These are phyloP conservation scores for Penicillium manginii DNA, from an alignment of 495 filamentous ascomycete genomes.

Conservation along the genomic window DNA sequence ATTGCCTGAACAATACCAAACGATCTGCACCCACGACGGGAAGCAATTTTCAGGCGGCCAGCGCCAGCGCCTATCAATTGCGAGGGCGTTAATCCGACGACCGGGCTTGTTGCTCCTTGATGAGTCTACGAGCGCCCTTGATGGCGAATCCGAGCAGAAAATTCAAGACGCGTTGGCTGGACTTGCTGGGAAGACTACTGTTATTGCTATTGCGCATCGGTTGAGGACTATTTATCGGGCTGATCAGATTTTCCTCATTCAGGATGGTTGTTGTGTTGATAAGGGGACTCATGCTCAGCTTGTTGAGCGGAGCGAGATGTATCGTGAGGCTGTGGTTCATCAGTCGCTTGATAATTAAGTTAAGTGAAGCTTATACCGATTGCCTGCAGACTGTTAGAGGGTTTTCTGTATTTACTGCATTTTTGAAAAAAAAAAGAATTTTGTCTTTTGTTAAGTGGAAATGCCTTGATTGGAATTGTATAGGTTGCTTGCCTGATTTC, in stretches of 20 bases:
- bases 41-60: constrained; percentile 75
- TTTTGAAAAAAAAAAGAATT: too few relatives aligned
- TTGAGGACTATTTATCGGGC: constrained; percentile 73
- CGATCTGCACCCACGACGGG: constrained; percentile 65
- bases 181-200: constrained; percentile 71
- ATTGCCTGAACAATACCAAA: constrained; percentile 66
- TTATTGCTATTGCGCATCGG: constrained; percentile 79
- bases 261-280: constrained; percentile 67
- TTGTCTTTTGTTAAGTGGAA: too few relatives aligned
- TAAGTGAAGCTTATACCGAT: too few relatives aligned
- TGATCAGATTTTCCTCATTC: constrained; percentile 75
- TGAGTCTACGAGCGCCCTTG: constrained; percentile 75
- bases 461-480: too few relatives aligned
- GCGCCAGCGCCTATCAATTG: constrained; percentile 77
- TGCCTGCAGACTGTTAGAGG: too few relatives aligned
- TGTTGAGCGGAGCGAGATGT: constrained; percentile 59
- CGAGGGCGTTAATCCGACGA: constrained; percentile 72
- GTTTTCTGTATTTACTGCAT: too few relatives aligned
- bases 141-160: constrained; percentile 72
- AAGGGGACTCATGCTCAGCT: constrained; percentile 70
- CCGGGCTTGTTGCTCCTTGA: constrained; percentile 74
- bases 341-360: constrained; percentile 20
- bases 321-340: constrained; percentile 58
- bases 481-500: too few relatives aligned
- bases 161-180: constrained; percentile 72